These are phyloP conservation scores for Neospora caninum DNA, from an alignment of 169 alveolate genomes.

Conservation along the genomic window DNA sequence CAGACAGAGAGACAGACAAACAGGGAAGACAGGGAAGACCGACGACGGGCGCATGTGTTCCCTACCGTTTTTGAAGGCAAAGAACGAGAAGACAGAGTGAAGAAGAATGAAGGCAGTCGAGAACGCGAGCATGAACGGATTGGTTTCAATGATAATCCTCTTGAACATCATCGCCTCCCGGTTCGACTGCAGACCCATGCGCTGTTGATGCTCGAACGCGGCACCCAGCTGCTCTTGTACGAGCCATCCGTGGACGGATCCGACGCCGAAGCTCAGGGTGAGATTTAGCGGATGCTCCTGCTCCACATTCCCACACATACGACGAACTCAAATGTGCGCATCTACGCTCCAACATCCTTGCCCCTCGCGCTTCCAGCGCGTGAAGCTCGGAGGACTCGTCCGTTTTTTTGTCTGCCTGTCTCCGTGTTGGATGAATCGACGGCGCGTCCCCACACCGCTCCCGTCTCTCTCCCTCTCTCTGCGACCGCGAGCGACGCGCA, in stretches of 20 bases:
- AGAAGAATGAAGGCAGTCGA: slow-evolving; percentile 83
- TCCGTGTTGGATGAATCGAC: too few species aligned
- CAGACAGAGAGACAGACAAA: too few species aligned
- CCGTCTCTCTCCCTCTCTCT: too few species aligned
- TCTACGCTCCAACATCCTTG: not conserved
- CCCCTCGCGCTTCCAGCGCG: too few species aligned
- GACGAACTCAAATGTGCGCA: not conserved
- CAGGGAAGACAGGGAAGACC: too few species aligned
- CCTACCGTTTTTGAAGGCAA: slow-evolving; percentile 91
- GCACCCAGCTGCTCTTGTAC: slow-evolving; percentile 59
- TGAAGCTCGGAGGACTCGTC: too few species aligned
- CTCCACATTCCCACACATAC: not conserved
- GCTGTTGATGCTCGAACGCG: slow-evolving; percentile 34
- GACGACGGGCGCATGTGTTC: not conserved
- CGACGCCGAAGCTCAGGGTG: slow-evolving; percentile 46
- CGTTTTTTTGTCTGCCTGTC: too few species aligned
- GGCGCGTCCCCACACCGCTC: too few species aligned
- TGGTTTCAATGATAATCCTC: slow-evolving; percentile 86
- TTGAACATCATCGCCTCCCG: slow-evolving; percentile 89
- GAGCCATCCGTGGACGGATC: slow-evolving; percentile 34
- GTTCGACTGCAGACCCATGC: slow-evolving; percentile 38
- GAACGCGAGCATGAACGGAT: slow-evolving; percentile 84
- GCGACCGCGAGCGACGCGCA: too few species aligned
- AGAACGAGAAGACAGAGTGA: slow-evolving; percentile 89
- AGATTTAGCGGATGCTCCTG: slow-evolving; percentile 36